Evolutionary conservation across 148 eudicot species (phyloP).

Genomic region (Rhododendron griersonianum): DNA sequence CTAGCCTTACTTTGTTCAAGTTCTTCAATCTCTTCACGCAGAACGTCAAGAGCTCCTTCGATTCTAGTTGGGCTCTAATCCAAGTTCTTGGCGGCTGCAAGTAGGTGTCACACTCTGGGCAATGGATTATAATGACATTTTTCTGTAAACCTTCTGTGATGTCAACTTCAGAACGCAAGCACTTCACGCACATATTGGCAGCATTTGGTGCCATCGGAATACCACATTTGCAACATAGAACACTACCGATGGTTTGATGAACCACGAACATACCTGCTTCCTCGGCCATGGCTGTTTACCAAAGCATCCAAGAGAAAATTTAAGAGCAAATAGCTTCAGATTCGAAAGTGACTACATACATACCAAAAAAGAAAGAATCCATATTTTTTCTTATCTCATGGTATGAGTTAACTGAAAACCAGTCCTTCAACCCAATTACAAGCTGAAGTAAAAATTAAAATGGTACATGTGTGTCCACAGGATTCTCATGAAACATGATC

Average conservation of each 20-base stretch:
- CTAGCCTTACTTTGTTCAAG: slow-evolving; percentile 38
- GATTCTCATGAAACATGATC: not conserved
- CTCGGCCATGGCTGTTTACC: slow-evolving; percentile 30
- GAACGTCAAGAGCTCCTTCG: slow-evolving; percentile 67
- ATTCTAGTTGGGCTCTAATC: slow-evolving; percentile 56
- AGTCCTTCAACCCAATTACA: not conserved
- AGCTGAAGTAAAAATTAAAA: not conserved
- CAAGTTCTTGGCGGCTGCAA: slow-evolving; percentile 75
- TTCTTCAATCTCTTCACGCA: slow-evolving; percentile 50
- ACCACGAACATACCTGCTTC: slow-evolving; percentile 53
- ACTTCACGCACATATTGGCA: slow-evolving; percentile 70
- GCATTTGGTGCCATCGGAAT: slow-evolving; percentile 60
- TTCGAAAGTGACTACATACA: no score
- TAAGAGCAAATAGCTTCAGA: no score
- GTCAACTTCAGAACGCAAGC: slow-evolving; percentile 63
- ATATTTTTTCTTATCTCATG: no score
- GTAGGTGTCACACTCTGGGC: slow-evolving; percentile 61
- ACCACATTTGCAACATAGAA: slow-evolving; percentile 73
- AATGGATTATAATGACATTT: slow-evolving; percentile 46
- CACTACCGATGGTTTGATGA: slow-evolving; percentile 50
- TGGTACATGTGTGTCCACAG: not conserved
- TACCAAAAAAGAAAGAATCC: no score
- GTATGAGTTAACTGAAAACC: no score
- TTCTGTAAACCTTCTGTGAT: slow-evolving; percentile 68
- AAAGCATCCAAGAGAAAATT: not conserved